Percentiles rank a stretch among this genome's conserved stretches.
Evolutionary conservation across 1,284 basidiomycete species (phyloP).

Genomic region (Mycosarcoma maydis): DNA sequence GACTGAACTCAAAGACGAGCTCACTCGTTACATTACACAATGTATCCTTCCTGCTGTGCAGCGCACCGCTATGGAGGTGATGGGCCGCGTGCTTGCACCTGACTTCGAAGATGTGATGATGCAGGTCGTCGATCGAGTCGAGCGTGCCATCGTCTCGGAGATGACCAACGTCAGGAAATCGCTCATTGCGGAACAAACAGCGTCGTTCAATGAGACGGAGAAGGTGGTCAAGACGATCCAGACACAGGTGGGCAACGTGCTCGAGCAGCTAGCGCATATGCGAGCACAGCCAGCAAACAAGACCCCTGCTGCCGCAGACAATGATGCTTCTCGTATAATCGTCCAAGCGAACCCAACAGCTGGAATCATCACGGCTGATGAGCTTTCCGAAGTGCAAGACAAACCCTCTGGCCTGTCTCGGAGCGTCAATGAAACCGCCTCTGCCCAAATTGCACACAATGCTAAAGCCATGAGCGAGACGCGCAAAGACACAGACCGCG

Average conservation of each 20-base stretch:
- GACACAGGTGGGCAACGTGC: constrained; percentile 6
- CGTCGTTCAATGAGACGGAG: constrained; percentile 25
- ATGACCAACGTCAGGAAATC: constrained; percentile 47
- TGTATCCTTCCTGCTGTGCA: constrained; percentile 48
- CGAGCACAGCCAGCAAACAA: constrained; percentile 6
- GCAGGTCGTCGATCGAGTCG: constrained; percentile 19
- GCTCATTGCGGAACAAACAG: constrained; percentile 34
- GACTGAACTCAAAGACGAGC: constrained; percentile 36
- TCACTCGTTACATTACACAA: constrained; percentile 37
- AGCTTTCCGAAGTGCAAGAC: constrained; percentile 6
- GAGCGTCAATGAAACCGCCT: background rate
- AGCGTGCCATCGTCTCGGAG: constrained; percentile 34
- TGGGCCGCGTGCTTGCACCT: constrained; percentile 46
- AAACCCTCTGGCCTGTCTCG: background rate
- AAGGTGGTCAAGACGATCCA: constrained; percentile 13
- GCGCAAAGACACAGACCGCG: background rate
- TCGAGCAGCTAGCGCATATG: constrained; percentile 12
- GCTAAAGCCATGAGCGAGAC: background rate
- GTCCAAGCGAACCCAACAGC: background rate
- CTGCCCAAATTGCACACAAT: background rate
- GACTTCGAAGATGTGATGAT: constrained; percentile 49
- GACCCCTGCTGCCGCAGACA: background rate
- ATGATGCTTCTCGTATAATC: background rate
- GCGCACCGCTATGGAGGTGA: constrained; percentile 47
- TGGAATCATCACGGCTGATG: background rate